Evolutionary conservation across 1,139 yeast species (phyloP).

Genomic region (Pichia sp.): DNA sequence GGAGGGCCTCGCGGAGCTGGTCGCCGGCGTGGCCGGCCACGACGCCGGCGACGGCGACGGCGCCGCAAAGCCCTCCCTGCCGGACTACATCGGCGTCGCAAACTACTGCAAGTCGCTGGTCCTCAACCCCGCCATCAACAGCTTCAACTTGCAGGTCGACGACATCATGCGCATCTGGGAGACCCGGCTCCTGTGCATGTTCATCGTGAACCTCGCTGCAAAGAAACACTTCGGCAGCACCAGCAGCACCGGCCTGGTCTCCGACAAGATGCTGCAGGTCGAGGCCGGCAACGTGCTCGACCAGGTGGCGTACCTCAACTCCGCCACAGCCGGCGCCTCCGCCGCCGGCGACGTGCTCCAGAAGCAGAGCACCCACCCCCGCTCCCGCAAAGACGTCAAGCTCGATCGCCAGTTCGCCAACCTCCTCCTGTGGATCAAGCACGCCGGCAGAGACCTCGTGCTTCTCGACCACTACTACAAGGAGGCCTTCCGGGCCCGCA

Average conservation of each 20-base stretch:
- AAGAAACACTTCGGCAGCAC: background rate
- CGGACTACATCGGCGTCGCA: slow-evolving; percentile 22
- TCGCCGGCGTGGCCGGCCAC: background rate
- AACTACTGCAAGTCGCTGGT: slow-evolving; percentile 28
- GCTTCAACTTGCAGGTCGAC: slow-evolving; percentile 19
- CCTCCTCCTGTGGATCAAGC: slow-evolving; percentile 27
- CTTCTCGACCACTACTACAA: slow-evolving; percentile 30
- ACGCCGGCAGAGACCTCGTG: slow-evolving; percentile 29
- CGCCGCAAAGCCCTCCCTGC: background rate
- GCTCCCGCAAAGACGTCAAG: background rate
- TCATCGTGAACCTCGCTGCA: slow-evolving; percentile 23
- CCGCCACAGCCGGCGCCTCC: background rate
- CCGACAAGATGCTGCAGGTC: slow-evolving; percentile 9
- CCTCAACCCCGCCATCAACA: slow-evolving; percentile 21
- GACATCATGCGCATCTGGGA: slow-evolving; percentile 34
- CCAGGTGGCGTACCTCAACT: slow-evolving; percentile 5
- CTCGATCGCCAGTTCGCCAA: background rate
- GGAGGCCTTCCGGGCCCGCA: slow-evolving; percentile 25
- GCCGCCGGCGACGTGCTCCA: background rate
- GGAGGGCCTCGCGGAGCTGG: slow-evolving; percentile 3
- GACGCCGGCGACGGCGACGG: too few relatives aligned
- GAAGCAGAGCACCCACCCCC: background rate
- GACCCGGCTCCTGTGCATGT: slow-evolving; percentile 29
- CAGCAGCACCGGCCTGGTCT: slow-evolving; percentile 2
- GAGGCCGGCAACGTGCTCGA: slow-evolving; percentile 19